Evolutionary conservation across 208 protist genomes (phyloP).

Genomic region (Leishmania gerbilli): DNA sequence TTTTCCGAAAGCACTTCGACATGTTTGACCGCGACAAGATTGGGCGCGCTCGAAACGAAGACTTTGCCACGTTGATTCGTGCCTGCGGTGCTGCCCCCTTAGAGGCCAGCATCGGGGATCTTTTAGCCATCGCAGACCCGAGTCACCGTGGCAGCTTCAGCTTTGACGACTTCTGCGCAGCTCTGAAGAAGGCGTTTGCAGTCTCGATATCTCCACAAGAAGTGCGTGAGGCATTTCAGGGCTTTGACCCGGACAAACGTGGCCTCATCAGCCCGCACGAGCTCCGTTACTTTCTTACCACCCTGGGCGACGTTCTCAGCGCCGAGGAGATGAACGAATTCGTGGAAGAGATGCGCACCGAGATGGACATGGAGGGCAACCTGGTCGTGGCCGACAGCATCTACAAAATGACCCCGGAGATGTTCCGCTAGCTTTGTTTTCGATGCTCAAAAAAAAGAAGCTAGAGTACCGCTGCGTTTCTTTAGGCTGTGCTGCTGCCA

Average conservation of each 20-base stretch:
- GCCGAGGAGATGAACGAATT: constrained; percentile 92
- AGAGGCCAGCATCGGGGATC: constrained; percentile 58
- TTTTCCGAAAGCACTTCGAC: constrained; percentile 77
- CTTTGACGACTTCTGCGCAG: constrained; percentile 80
- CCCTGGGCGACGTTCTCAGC: constrained; percentile 92
- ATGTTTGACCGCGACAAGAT: constrained; percentile 82
- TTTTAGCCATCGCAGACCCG: constrained; percentile 64
- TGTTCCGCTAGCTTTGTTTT: constrained; percentile 46
- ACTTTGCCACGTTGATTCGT: constrained; percentile 65
- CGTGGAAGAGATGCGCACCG: constrained; percentile 80
- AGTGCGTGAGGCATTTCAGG: constrained; percentile 90
- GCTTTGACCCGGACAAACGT: constrained; percentile 94
- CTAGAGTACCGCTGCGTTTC: not conserved
- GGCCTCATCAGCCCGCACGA: constrained; percentile 93
- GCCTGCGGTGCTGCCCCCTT: constrained; percentile 75
- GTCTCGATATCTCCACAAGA: constrained; percentile 68
- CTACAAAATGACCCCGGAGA: constrained; percentile 87
- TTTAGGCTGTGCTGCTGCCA: not conserved
- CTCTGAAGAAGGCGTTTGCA: constrained; percentile 62
- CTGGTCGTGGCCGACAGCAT: constrained; percentile 73
- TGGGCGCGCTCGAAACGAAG: constrained; percentile 52
- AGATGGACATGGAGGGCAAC: constrained; percentile 92
- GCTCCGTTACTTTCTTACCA: constrained; percentile 94
- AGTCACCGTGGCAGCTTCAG: constrained; percentile 64
- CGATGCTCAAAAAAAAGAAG: not conserved